These are phyloP conservation scores for Trichoderma citrinoviride DNA, from an alignment of 2,329 filamentous ascomycete genomes.

Conservation along the genomic window DNA sequence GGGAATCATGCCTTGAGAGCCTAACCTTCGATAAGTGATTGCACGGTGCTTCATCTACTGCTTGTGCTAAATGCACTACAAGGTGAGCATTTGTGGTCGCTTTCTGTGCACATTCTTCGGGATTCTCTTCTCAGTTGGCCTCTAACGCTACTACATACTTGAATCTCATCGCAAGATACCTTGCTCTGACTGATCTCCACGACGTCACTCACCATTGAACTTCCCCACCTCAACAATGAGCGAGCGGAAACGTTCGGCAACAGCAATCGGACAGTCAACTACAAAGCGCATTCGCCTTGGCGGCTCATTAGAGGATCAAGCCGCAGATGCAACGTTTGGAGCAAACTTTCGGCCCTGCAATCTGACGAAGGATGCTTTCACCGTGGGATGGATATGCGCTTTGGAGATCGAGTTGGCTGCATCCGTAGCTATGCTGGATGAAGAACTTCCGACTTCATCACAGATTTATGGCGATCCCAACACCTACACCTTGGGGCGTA, in stretches of 20 bases:
- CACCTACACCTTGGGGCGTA: conserved; percentile 20
- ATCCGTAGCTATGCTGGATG: conserved; percentile 22
- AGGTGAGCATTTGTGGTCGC: background rate
- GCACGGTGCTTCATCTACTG: background rate
- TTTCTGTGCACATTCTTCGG: no score
- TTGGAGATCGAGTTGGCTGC: conserved; percentile 19
- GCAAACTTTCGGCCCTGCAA: background rate
- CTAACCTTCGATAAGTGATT: background rate
- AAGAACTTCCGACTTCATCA: background rate
- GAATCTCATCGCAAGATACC: no score
- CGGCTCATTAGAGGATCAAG: background rate
- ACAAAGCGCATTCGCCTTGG: background rate
- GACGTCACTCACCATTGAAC: background rate
- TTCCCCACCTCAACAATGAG: background rate
- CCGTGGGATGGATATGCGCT: conserved; percentile 22
- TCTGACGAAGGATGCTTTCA: background rate
- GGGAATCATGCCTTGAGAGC: background rate
- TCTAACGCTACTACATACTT: background rate
- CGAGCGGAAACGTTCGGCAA: background rate
- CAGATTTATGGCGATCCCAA: background rate
- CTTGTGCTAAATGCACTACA: no score
- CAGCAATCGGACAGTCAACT: background rate
- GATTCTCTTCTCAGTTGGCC: no score
- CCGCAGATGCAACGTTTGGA: background rate
- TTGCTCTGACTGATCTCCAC: no score